Percentiles rank a stretch among this genome's conserved stretches.
Conservation (phyloP, 2,329 filamentous ascomycete species). For the Chrysosporium keratinophilum region DNA sequence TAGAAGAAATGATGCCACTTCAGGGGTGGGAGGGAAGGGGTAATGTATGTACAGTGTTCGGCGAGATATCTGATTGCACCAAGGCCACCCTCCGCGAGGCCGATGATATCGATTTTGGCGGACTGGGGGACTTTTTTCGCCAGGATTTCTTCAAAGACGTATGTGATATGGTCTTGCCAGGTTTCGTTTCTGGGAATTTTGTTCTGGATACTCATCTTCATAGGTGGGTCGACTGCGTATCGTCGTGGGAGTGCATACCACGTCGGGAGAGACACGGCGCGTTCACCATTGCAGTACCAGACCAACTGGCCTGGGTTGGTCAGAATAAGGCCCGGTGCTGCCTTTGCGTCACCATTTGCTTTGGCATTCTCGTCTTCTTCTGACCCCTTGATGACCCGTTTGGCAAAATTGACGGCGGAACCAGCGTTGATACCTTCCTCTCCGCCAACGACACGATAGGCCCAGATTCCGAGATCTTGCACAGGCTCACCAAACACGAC, state of each 20-base stretch:
- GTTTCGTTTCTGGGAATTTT: slow-evolving; percentile 50
- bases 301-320: slow-evolving; percentile 67
- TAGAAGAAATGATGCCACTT: neutral
- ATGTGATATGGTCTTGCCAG: slow-evolving; percentile 52
- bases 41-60: slow-evolving; percentile 43
- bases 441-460: slow-evolving; percentile 54
- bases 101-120: slow-evolving; percentile 59
- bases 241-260: slow-evolving; percentile 52
- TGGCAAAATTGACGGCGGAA: slow-evolving; percentile 56
- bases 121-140: slow-evolving; percentile 37
- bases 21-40: neutral
- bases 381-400: slow-evolving; percentile 29
- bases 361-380: slow-evolving; percentile 1
- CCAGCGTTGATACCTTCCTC: slow-evolving; percentile 57
- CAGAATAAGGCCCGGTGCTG: slow-evolving; percentile 53
- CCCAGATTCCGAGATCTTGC: slow-evolving; percentile 65
- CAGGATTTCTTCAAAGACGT: slow-evolving; percentile 57
- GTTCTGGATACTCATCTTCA: slow-evolving; percentile 48
- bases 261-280: slow-evolving; percentile 48
- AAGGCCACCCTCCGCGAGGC: slow-evolving; percentile 56
- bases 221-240: slow-evolving; percentile 51
- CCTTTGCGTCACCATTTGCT: slow-evolving; percentile 13
- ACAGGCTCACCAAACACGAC: slow-evolving; percentile 61
- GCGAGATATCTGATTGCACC: slow-evolving; percentile 50
- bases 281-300: slow-evolving; percentile 59